Base-by-base conservation (phyloP, 2,329 filamentous ascomycete genomes). In the Colletotrichum siamense region DNA sequence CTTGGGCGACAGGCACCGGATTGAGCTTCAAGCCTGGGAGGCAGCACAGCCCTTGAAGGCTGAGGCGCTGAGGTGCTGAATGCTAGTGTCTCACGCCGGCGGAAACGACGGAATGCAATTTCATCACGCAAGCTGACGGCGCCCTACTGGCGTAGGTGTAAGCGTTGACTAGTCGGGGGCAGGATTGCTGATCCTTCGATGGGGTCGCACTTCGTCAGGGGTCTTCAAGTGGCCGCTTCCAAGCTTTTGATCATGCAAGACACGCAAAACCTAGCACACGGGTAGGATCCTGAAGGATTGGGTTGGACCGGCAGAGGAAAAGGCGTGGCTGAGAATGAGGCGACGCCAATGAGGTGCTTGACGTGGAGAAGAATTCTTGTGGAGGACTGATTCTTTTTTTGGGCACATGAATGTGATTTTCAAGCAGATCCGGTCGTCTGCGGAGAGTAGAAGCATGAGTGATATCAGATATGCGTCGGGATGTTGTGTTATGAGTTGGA, bases 391-490 rank as follows among this genome's bases (percentile, higher is more conserved):
- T 15, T 57, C 24, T 57, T 57, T 57, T 57, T 57, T 57, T 28
- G 52, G 52, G 13, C 15, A 16, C 7, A 57, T 26, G 22, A 13
- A 26, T 57, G 52, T 24, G 22, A 1, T 28, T 16, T 8, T 57
- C 22, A 26, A 1, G 24, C 15, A 8, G 0, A 57, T 24, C 52
- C 52, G 24, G 52, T 15, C 2, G 10, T 28, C 18, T 9, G 39
- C 39, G 39, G 18, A 22, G 18, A n/a, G 39, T 26, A 10, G 52
- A 26, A 57, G 52, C n/a, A 24, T 57, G 12, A 16, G 3, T 5
- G 52, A 8, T 26, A 28, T 57, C n/a, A 57, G 0, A 6, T 16
- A 0, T 57, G 52, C 0, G 8, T 57, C 52, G 0, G 18, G 0
- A 49, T 1, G 18, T 49, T n/a, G 39, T 49, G 1, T 12, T 0